Conservation (phyloP, 2,329 filamentous ascomycete genomes). For the Albophoma yamanashiensis region DNA sequence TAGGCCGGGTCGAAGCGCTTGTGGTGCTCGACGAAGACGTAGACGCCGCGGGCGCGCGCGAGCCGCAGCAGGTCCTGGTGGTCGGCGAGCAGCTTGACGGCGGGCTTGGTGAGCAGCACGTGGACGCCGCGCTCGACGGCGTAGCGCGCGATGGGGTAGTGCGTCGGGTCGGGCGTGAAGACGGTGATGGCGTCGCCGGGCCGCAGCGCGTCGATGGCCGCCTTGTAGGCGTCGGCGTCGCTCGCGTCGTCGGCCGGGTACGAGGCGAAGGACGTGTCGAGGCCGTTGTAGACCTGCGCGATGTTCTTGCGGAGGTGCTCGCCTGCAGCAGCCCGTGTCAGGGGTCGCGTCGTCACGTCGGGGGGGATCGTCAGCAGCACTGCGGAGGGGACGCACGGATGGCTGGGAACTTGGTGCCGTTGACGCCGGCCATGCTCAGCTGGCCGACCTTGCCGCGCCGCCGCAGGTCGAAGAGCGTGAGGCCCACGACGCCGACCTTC, state of each 20-base stretch:
- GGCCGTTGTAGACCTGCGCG: slow-evolving; percentile 72
- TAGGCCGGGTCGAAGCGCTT: slow-evolving; percentile 94
- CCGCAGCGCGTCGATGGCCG: slow-evolving; percentile 72
- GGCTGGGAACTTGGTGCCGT: slow-evolving; percentile 80
- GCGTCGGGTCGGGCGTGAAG: slow-evolving; percentile 89
- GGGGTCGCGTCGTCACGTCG: too few species aligned
- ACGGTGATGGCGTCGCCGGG: slow-evolving; percentile 87
- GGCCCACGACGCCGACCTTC: slow-evolving; percentile 86
- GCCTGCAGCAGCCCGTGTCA: slow-evolving; percentile 33
- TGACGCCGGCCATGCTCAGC: slow-evolving; percentile 82
- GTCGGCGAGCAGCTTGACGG: slow-evolving; percentile 72
- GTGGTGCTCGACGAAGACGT: slow-evolving; percentile 92
- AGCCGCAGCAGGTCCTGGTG: slow-evolving; percentile 68
- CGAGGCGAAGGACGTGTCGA: slow-evolving; percentile 79
- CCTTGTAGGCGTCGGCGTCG: slow-evolving; percentile 78
- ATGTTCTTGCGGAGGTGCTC: slow-evolving; percentile 85
- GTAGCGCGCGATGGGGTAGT: slow-evolving; percentile 86
- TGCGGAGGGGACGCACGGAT: slow-evolving; percentile 55
- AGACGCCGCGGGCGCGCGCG: slow-evolving; percentile 64
- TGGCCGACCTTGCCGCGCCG: slow-evolving; percentile 79
- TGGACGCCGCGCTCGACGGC: slow-evolving; percentile 82
- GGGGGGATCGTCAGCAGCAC: too few species aligned
- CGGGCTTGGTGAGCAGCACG: slow-evolving; percentile 89
- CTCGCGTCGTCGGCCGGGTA: slow-evolving; percentile 64
- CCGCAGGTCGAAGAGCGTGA: slow-evolving; percentile 82